These are phyloP conservation scores for Nakazawaea holstii DNA, from an alignment of 805 yeast species.

Conservation along the genomic window DNA sequence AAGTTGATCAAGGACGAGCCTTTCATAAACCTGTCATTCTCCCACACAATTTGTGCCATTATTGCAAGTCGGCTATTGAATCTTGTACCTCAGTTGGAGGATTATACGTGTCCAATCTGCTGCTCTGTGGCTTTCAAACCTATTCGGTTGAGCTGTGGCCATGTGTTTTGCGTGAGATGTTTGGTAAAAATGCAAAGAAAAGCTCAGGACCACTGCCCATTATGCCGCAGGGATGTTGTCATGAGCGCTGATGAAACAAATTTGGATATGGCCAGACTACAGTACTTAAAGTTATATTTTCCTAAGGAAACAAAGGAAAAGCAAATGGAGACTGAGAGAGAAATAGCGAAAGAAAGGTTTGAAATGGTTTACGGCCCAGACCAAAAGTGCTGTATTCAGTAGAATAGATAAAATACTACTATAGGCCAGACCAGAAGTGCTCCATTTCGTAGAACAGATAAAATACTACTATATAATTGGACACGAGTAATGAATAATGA, in stretches of 20 bases:
- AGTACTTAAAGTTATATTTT: conserved; percentile 51
- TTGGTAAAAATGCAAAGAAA: conserved; percentile 61
- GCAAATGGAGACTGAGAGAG: conserved; percentile 46
- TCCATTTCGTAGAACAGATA: conserved; percentile 16
- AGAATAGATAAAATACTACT: not conserved
- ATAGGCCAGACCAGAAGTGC: conserved; percentile 25
- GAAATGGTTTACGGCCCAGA: conserved; percentile 25
- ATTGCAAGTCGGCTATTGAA: conserved; percentile 50
- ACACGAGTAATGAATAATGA: too few relatives aligned
- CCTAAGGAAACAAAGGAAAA: conserved; percentile 65
- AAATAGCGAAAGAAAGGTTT: conserved; percentile 37
- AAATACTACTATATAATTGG: not conserved
- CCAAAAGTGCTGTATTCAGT: conserved; percentile 22
- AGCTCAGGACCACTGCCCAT: conserved; percentile 57
- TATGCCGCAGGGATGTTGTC: conserved; percentile 54
- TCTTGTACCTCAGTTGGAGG: conserved; percentile 69
- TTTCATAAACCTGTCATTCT: conserved; percentile 42
- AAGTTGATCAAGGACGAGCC: conserved; percentile 35
- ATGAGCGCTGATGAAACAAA: conserved; percentile 53
- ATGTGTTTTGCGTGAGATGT: conserved; percentile 69
- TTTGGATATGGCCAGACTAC: conserved; percentile 49
- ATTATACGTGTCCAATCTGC: conserved; percentile 72
- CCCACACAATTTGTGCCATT: conserved; percentile 48
- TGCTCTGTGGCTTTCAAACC: conserved; percentile 69
- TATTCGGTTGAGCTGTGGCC: conserved; percentile 56